These are phyloP conservation scores for Cyclotella atomus DNA, from an alignment of 108 stramenopile genomes.

Conservation along the genomic window DNA sequence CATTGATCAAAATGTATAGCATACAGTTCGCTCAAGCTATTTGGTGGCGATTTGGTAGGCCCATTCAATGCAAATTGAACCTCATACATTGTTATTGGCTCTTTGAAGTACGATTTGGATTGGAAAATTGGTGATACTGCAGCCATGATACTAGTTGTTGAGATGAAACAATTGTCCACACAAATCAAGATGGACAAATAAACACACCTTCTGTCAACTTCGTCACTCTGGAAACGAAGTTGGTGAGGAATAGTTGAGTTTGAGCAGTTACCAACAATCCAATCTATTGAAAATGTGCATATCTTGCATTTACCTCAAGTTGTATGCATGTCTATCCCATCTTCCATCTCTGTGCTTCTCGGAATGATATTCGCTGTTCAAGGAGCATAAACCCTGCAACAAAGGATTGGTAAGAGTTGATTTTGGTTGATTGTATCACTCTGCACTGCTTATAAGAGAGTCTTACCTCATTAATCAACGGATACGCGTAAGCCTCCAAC, in stretches of 20 bases:
- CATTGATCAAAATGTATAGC: slow-evolving; percentile 34
- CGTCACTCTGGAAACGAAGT: slow-evolving; percentile 7
- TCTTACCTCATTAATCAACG: slow-evolving; percentile 29
- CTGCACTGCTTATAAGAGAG: background rate
- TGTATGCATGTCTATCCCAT: slow-evolving; percentile 41
- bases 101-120: slow-evolving; percentile 31
- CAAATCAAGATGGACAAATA: too few species aligned
- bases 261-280: too few species aligned
- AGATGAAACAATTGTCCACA: too few species aligned
- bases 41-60: slow-evolving; percentile 28
- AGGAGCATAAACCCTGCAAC: slow-evolving; percentile 27
- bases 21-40: slow-evolving; percentile 39
- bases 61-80: slow-evolving; percentile 43
- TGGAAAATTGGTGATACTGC: slow-evolving; percentile 45
- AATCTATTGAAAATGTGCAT: background rate
- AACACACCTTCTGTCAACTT: slow-evolving; percentile 42
- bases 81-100: slow-evolving; percentile 39
- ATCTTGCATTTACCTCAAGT: slow-evolving; percentile 12
- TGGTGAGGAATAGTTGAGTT: background rate
- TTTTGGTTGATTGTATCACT: too few species aligned
- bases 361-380: slow-evolving; percentile 45
- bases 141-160: too few species aligned
- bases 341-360: slow-evolving; percentile 22
- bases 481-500: slow-evolving; percentile 18
- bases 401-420: slow-evolving; percentile 2